A percentile compares a stretch with the other conserved stretches of the same genome.
These are phyloP conservation scores for Kernera saxatilis DNA, from an alignment of 345 rosid genomes.

Conservation along the genomic window DNA sequence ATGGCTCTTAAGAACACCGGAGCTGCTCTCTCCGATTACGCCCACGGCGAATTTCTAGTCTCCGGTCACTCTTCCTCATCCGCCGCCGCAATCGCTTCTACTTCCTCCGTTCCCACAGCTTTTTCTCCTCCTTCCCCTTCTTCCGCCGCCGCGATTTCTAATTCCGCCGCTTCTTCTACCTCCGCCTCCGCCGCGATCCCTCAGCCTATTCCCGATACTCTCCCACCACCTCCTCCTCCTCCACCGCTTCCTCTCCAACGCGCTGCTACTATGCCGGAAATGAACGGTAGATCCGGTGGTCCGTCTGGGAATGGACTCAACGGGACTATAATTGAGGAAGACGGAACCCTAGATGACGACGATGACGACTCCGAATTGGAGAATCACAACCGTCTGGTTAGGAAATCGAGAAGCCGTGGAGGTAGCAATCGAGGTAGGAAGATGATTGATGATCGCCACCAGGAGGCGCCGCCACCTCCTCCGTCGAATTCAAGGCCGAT, in stretches of 20 bases:
- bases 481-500: slow-evolving; percentile 3
- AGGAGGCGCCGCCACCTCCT: slow-evolving; percentile 17
- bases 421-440: slow-evolving; percentile 26
- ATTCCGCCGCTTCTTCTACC: slow-evolving; percentile 24
- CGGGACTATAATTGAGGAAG: slow-evolving; percentile 54
- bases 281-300: slow-evolving; percentile 48
- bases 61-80: slow-evolving; percentile 24
- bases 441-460: background rate
- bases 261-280: slow-evolving; percentile 78
- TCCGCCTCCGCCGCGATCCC: slow-evolving; percentile 4
- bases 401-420: slow-evolving; percentile 53
- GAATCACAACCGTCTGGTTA: slow-evolving; percentile 30
- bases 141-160: slow-evolving; percentile 45
- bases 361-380: slow-evolving; percentile 40
- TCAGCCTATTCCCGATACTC: slow-evolving; percentile 14
- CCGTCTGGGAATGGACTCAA: slow-evolving; percentile 34
- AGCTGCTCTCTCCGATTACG: slow-evolving; percentile 84
- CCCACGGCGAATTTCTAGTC: slow-evolving; percentile 54
- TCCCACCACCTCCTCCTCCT: slow-evolving; percentile 52
- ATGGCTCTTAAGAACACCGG: slow-evolving; percentile 83
- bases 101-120: slow-evolving; percentile 13
- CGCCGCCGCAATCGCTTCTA: background rate
- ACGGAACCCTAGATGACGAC: slow-evolving; percentile 40
- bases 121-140: slow-evolving; percentile 56
- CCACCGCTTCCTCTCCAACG: slow-evolving; percentile 46